phyloP scores from a whole-genome alignment of 2,329 filamentous ascomycete genomes.

The Pseudogymnoascus sp. region DNA sequence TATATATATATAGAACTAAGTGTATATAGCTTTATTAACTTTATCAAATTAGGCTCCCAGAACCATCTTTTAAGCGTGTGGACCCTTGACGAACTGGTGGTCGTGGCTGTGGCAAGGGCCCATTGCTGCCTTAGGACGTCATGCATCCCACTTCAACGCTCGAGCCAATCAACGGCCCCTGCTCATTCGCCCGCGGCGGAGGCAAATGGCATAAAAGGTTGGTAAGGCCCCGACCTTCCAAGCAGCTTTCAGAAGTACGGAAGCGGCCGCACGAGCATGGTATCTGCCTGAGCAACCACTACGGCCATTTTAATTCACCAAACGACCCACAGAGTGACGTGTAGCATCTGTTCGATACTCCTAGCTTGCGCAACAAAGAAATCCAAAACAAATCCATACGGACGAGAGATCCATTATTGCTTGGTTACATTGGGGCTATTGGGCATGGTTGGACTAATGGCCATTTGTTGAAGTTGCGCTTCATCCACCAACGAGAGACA shows the following conservation, averaged over 20 bases:
- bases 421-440: not conserved
- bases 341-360: not conserved
- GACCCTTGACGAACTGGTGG: not conserved
- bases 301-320: constrained; percentile 5
- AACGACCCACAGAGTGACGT: constrained; percentile 4
- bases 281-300: constrained; percentile 6
- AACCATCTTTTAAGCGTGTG: not conserved
- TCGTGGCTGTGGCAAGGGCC: constrained; percentile 1
- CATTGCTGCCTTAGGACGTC: constrained; percentile 5
- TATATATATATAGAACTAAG: not conserved
- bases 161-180: not conserved
- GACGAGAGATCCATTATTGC: not conserved
- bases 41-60: not conserved
- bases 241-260: constrained; percentile 7
- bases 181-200: not conserved
- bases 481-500: not conserved
- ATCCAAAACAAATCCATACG: not conserved
- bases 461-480: constrained; percentile 2
- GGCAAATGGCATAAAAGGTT: constrained; percentile 7
- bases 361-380: not conserved
- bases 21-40: not conserved
- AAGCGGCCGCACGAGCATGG: constrained; percentile 7
- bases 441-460: constrained; percentile 1
- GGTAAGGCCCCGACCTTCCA: constrained; percentile 5
- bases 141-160: not conserved